These are phyloP conservation scores for Polytrichum formosum DNA, from an alignment of 225 moss, liverwort and hornwort species.

Conservation along the genomic window DNA sequence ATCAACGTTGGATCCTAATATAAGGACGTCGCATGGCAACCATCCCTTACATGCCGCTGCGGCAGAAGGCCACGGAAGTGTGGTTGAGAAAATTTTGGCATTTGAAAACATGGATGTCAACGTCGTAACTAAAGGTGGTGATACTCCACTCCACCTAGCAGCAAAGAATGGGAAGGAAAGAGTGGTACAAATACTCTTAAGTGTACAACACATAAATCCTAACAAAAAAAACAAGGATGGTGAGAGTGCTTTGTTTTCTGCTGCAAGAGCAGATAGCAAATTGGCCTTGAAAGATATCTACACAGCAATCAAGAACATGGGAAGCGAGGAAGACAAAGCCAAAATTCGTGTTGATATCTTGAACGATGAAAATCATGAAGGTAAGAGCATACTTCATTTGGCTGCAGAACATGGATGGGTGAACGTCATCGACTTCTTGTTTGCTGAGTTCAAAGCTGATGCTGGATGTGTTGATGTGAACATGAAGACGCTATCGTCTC, in stretches of 20 bases:
- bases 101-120: not conserved
- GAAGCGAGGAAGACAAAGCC: too few species aligned
- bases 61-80: not conserved
- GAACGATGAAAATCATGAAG: too few species aligned
- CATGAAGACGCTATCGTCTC: too few species aligned
- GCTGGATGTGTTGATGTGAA: too few species aligned
- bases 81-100: not conserved
- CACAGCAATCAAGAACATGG: not conserved
- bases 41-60: not conserved
- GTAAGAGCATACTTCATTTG: too few species aligned
- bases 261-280: not conserved
- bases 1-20: too few species aligned
- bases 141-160: conserved; percentile 5
- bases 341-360: too few species aligned
- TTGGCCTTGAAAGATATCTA: not conserved
- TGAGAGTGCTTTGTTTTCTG: not conserved
- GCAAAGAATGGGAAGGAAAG: not conserved
- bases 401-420: too few species aligned
- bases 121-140: not conserved
- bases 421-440: too few species aligned
- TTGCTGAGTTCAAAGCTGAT: too few species aligned
- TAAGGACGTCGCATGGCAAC: too few species aligned
- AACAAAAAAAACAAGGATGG: not conserved
- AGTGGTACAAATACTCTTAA: not conserved
- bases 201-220: not conserved